A percentile compares a stretch with the other conserved stretches of the same genome.
These are phyloP conservation scores for Xerocomellus chrysenteron DNA, from an alignment of 768 basidiomycete genomes.

Conservation along the genomic window DNA sequence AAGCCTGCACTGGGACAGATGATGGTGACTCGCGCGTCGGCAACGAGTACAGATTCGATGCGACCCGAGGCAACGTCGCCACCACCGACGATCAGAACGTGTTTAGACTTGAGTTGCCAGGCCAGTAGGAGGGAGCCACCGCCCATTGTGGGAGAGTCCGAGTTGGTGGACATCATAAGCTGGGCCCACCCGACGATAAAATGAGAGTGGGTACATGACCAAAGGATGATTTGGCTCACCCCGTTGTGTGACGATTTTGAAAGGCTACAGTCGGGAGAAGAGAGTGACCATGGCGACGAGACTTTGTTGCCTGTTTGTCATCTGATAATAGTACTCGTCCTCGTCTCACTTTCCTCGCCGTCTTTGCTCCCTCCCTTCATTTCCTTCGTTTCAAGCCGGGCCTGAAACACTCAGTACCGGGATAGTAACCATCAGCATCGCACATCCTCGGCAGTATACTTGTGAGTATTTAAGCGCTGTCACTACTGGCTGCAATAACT, in stretches of 20 bases:
- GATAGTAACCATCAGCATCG: constrained; percentile 10
- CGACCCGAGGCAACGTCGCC: constrained; percentile 90
- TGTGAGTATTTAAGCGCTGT: constrained; percentile 16
- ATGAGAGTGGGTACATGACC: not conserved
- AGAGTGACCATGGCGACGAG: constrained; percentile 22
- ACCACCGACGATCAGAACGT: constrained; percentile 90
- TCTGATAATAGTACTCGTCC: not conserved
- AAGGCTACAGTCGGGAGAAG: not conserved
- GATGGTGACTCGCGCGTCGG: constrained; percentile 77
- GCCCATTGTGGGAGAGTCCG: constrained; percentile 22
- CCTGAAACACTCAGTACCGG: not conserved
- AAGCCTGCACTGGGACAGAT: constrained; percentile 71
- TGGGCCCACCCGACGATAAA: not conserved
- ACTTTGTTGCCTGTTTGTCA: not conserved
- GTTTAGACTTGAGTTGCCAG: constrained; percentile 85
- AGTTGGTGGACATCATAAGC: constrained; percentile 10
- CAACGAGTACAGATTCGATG: constrained; percentile 78
- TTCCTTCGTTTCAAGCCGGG: not conserved
- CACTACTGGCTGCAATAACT: not conserved
- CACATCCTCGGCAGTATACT: not conserved
- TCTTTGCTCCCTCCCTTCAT: not conserved
- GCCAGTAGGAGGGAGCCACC: constrained; percentile 87
- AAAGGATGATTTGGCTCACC: not conserved
- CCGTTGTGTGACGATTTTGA: not conserved
- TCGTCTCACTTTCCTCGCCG: not conserved